These are phyloP conservation scores for Spongospora subterranea DNA, from an alignment of 208 protist species.

Conservation along the genomic window DNA sequence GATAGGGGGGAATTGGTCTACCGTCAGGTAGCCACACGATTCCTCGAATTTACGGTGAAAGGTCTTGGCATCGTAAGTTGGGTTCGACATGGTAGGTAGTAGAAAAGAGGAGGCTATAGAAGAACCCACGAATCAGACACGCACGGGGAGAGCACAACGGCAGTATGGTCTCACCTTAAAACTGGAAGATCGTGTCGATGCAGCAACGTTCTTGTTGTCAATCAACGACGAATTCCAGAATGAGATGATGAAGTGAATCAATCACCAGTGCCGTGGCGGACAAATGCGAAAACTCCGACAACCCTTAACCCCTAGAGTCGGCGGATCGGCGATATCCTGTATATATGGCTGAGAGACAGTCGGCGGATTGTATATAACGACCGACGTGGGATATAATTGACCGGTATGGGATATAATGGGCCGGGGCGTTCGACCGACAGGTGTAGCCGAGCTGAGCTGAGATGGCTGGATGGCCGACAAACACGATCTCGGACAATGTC, in stretches of 20 bases:
- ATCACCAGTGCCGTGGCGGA: neutral
- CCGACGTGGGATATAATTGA: too few relatives aligned
- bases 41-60: slow-evolving; percentile 44
- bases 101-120: neutral
- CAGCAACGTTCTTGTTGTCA: neutral
- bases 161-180: neutral
- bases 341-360: too few relatives aligned
- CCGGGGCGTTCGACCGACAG: too few relatives aligned
- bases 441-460: too few relatives aligned
- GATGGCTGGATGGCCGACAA: too few relatives aligned
- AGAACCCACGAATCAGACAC: neutral
- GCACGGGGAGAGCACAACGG: neutral
- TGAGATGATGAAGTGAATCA: too few relatives aligned
- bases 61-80: slow-evolving; percentile 10
- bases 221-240: neutral
- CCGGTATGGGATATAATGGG: too few relatives aligned
- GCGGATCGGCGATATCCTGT: too few relatives aligned
- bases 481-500: too few relatives aligned
- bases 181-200: neutral
- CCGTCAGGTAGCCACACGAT: slow-evolving; percentile 6
- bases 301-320: neutral
- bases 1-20: neutral
- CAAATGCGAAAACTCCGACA: neutral
- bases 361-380: too few relatives aligned
- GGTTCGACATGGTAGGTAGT: neutral